A percentile compares a stretch with the other conserved stretches of the same genome.
Conservation (phyloP, 164 flowering plant genomes). For the Vitis amurensis region DNA sequence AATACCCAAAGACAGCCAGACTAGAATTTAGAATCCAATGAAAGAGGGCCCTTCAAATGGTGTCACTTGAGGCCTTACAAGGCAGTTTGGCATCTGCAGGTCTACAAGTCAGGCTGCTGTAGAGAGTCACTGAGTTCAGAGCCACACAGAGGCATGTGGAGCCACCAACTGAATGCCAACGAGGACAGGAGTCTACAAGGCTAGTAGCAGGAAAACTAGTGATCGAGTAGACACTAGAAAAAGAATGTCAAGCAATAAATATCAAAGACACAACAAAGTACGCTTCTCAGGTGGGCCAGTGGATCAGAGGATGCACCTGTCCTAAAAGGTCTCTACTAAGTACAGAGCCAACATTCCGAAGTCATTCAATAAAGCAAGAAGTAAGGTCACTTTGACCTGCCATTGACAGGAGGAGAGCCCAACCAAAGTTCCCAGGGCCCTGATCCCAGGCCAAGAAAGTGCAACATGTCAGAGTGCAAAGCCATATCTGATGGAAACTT, state of each 20-base stretch:
- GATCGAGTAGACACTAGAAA: not conserved
- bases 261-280: not conserved
- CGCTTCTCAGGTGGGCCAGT: too few species aligned
- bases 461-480: too few species aligned
- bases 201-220: not conserved
- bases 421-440: not conserved
- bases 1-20: not conserved
- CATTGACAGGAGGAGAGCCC: not conserved
- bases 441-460: not conserved
- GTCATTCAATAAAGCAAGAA: too few species aligned
- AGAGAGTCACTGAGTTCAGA: too few species aligned
- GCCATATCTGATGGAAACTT: too few species aligned
- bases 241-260: not conserved
- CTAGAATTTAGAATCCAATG: not conserved
- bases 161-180: not conserved
- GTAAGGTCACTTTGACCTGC: not conserved
- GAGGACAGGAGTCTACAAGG: not conserved
- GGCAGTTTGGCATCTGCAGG: not conserved
- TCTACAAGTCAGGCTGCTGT: not conserved
- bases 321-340: too few species aligned
- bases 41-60: not conserved
- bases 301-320: too few species aligned
- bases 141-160: not conserved
- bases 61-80: not conserved
- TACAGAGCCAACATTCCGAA: too few species aligned